These are phyloP conservation scores for Elongisporangium prolatum DNA, from an alignment of 352 stramenopile genomes.

Conservation along the genomic window DNA sequence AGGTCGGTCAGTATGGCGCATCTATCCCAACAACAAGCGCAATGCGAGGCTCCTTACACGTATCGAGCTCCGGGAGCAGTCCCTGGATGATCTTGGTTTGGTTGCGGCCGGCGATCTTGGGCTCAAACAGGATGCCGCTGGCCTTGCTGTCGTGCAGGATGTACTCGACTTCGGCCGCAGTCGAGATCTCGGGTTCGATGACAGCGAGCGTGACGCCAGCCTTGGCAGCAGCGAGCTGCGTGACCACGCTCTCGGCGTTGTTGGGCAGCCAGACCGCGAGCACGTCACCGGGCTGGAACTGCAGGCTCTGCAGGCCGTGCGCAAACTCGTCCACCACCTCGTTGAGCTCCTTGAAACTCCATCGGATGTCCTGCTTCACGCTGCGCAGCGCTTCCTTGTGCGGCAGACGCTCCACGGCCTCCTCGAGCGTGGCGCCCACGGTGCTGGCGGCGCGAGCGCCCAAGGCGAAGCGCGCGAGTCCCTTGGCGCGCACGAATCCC, in stretches of 20 bases:
- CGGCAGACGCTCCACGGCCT: conserved; percentile 68
- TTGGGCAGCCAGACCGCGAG: conserved; percentile 84
- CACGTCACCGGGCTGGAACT: conserved; percentile 69
- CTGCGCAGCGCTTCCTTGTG: conserved; percentile 85
- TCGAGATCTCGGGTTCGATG: conserved; percentile 71
- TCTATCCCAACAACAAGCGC: not conserved
- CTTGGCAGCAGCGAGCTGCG: conserved; percentile 81
- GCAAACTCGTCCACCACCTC: conserved; percentile 67
- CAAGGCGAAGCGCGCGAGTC: conserved; percentile 32
- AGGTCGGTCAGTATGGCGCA: not conserved
- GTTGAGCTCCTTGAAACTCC: conserved; percentile 84
- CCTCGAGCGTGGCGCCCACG: conserved; percentile 63
- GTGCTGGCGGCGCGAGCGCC: conserved; percentile 49
- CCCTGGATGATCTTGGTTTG: conserved; percentile 65
- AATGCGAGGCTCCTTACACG: conserved; percentile 31
- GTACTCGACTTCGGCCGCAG: conserved; percentile 72
- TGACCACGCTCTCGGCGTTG: conserved; percentile 76
- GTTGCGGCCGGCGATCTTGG: conserved; percentile 72
- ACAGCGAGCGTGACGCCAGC: conserved; percentile 76
- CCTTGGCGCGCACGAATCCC: conserved; percentile 56
- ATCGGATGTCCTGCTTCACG: conserved; percentile 80
- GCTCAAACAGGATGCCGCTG: conserved; percentile 78
- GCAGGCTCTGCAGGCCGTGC: conserved; percentile 69
- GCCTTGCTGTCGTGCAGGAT: conserved; percentile 80
- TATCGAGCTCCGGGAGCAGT: conserved; percentile 74